Evolutionary conservation across 2,329 filamentous ascomycete genomes (phyloP).

Genomic region (Colletotrichum chrysophilum): DNA sequence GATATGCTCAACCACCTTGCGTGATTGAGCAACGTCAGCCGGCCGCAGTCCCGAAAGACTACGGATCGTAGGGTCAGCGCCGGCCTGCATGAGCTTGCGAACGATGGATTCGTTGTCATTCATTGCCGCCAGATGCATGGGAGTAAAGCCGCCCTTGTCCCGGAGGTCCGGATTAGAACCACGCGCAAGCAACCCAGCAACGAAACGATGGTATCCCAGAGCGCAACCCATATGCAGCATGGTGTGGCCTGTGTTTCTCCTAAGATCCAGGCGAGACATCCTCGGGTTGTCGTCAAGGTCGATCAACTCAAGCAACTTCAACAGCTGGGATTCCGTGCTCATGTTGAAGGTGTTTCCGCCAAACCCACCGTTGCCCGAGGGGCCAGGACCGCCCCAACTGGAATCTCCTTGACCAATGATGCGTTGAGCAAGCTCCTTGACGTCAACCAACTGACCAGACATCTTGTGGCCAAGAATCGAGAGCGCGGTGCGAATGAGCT

Average conservation of each 20-base stretch:
- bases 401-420: constrained; percentile 58
- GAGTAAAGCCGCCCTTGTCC: constrained; percentile 81
- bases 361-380: constrained; percentile 38
- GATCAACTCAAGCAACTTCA: constrained; percentile 79
- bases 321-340: constrained; percentile 65
- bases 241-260: constrained; percentile 72
- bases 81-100: constrained; percentile 73
- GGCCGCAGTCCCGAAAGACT: constrained; percentile 75
- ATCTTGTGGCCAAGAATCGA: constrained; percentile 68
- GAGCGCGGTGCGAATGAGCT: constrained; percentile 72
- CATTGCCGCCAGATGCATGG: constrained; percentile 81
- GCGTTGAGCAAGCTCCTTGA: constrained; percentile 64
- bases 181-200: constrained; percentile 76
- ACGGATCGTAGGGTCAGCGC: constrained; percentile 73
- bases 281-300: constrained; percentile 78
- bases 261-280: constrained; percentile 70
- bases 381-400: constrained; percentile 49
- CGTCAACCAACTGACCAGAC: constrained; percentile 66
- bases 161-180: constrained; percentile 78
- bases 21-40: constrained; percentile 72
- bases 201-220: constrained; percentile 76
- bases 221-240: constrained; percentile 83
- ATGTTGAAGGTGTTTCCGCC: constrained; percentile 50
- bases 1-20: constrained; percentile 67
- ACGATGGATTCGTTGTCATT: constrained; percentile 79